These are phyloP conservation scores for Aspergillus proliferans DNA, from an alignment of 2,329 filamentous ascomycete genomes.

Conservation along the genomic window DNA sequence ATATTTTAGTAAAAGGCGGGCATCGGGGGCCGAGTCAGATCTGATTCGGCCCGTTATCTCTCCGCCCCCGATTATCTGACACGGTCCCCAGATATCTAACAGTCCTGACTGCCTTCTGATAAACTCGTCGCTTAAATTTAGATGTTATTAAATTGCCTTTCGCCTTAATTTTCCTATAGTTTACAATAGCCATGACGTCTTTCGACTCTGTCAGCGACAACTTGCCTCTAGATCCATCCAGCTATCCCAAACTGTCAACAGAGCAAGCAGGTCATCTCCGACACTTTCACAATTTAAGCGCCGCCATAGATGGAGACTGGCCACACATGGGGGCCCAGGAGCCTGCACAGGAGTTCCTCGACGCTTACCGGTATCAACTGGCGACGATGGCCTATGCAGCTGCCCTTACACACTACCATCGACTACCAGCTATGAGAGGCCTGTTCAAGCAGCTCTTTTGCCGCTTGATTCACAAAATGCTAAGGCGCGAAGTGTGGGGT, in stretches of 20 bases:
- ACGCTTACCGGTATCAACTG: conserved; percentile 32
- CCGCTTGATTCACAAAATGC: conserved; percentile 37
- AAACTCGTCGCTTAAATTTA: no score
- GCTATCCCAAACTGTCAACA: background rate
- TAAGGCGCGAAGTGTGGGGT: conserved; percentile 37
- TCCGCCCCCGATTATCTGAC: no score
- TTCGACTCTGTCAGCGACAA: background rate
- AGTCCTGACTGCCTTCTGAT: no score
- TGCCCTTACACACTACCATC: conserved; percentile 36
- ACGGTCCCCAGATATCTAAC: no score
- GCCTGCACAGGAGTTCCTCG: conserved; percentile 31
- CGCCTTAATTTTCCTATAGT: no score
- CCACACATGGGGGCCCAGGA: conserved; percentile 20
- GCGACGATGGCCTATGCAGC: conserved; percentile 38
- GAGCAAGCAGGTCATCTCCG: background rate
- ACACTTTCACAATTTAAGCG: background rate
- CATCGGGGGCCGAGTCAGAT: no score
- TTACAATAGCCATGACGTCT: no score
- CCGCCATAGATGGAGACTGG: background rate
- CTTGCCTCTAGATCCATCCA: background rate
- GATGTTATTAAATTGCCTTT: no score
- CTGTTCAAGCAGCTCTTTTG: conserved; percentile 31
- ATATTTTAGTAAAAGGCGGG: no score
- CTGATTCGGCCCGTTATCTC: no score
- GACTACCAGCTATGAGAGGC: conserved; percentile 28